Evolutionary conservation across 1,139 yeast species (phyloP).

Genomic region (Candida gigantensis): DNA sequence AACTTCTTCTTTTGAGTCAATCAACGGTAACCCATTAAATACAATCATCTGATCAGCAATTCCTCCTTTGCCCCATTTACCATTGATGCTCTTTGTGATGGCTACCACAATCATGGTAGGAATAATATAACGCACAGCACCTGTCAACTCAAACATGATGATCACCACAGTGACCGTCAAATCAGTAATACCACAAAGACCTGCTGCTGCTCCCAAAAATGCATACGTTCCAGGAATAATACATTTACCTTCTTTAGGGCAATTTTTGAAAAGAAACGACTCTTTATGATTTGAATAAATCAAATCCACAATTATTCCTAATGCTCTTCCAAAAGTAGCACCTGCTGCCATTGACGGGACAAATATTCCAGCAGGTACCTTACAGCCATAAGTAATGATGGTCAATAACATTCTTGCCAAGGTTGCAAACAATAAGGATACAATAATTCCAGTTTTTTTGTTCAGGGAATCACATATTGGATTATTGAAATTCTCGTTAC

Average conservation of each 20-base stretch:
- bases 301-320: constrained; percentile 69
- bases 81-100: constrained; percentile 77
- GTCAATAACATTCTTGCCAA: constrained; percentile 69
- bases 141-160: constrained; percentile 93
- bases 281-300: constrained; percentile 47
- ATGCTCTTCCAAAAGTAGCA: constrained; percentile 86
- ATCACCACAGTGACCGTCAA: constrained; percentile 91
- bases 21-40: constrained; percentile 84
- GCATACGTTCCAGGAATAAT: constrained; percentile 94
- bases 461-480: constrained; percentile 52
- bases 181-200: constrained; percentile 90
- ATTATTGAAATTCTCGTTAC: constrained; percentile 50
- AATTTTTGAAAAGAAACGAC: constrained; percentile 49
- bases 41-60: constrained; percentile 94
- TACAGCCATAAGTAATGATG: constrained; percentile 84
- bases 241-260: constrained; percentile 48
- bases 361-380: constrained; percentile 93
- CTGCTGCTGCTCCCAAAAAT: constrained; percentile 96
- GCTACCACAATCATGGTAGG: constrained; percentile 98
- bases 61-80: constrained; percentile 76
- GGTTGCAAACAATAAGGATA: constrained; percentile 71
- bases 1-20: constrained; percentile 74
- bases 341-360: constrained; percentile 98
- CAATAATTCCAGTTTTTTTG: constrained; percentile 31
- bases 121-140: constrained; percentile 83